Conservation (phyloP, 169 alveolate species). For the Cryptosporidium canis region DNA sequence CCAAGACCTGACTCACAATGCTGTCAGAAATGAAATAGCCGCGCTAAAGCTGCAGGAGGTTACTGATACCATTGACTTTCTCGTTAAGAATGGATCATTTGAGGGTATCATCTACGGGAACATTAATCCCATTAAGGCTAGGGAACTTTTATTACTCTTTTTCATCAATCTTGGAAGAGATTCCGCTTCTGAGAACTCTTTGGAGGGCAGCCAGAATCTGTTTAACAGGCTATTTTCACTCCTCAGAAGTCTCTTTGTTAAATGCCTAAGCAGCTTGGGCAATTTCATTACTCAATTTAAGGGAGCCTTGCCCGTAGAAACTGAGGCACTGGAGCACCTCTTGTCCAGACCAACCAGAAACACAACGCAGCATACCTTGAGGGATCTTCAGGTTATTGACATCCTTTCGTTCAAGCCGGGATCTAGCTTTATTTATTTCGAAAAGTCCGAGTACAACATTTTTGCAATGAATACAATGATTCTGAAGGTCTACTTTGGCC, state of each 20-base stretch:
- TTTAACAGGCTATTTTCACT: not conserved
- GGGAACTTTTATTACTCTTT: slow-evolving; percentile 48
- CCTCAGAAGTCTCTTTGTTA: not conserved
- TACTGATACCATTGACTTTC: not conserved
- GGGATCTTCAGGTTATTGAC: slow-evolving; percentile 19
- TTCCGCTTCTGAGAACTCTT: not conserved
- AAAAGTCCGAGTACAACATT: not conserved
- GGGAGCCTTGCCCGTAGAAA: not conserved
- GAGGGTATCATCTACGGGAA: slow-evolving; percentile 37
- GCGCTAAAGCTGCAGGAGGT: not conserved
- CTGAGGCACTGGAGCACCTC: not conserved
- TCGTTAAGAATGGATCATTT: slow-evolving; percentile 12
- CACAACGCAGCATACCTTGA: not conserved
- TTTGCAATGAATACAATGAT: not conserved
- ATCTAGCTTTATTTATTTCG: slow-evolving; percentile 6
- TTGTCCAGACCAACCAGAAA: not conserved
- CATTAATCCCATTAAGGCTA: slow-evolving; percentile 27
- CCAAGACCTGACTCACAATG: not conserved
- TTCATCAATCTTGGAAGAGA: slow-evolving; percentile 36
- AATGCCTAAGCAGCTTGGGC: not conserved
- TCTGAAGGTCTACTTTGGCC: not conserved
- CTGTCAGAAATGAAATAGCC: not conserved
- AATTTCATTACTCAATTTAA: not conserved
- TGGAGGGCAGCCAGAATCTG: not conserved
- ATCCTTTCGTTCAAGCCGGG: slow-evolving; percentile 8